Percentiles rank a stretch among this genome's conserved stretches.
These are phyloP conservation scores for Blastobotrys elegans DNA, from an alignment of 1,139 yeast species.

Conservation along the genomic window DNA sequence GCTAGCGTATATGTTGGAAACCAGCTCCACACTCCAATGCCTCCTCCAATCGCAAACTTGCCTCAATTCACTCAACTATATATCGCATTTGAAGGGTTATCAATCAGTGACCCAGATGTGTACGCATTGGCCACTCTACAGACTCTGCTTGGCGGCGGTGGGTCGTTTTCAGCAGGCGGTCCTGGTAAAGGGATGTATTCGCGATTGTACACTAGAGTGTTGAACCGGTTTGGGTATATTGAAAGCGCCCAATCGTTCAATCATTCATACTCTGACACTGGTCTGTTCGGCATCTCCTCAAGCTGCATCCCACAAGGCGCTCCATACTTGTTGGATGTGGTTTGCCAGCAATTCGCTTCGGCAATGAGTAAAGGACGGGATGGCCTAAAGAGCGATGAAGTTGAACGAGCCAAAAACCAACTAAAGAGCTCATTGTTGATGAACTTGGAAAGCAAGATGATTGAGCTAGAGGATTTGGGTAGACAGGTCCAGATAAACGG, in stretches of 20 bases:
- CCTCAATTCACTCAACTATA: slow-evolving; percentile 86
- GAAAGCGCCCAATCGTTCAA: slow-evolving; percentile 87
- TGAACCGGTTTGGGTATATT: slow-evolving; percentile 86
- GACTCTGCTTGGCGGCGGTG: slow-evolving; percentile 94
- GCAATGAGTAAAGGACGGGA: slow-evolving; percentile 57
- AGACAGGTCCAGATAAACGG: slow-evolving; percentile 89
- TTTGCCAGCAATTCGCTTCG: slow-evolving; percentile 68
- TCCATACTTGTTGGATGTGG: slow-evolving; percentile 71
- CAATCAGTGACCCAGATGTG: slow-evolving; percentile 78
- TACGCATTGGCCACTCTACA: slow-evolving; percentile 90
- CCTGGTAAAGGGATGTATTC: slow-evolving; percentile 99
- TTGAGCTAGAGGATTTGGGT: slow-evolving; percentile 90
- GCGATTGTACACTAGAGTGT: slow-evolving; percentile 81
- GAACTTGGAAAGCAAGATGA: slow-evolving; percentile 90
- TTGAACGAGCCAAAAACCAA: slow-evolving; percentile 86
- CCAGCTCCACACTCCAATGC: slow-evolving; percentile 16
- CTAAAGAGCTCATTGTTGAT: slow-evolving; percentile 81
- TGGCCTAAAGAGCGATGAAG: slow-evolving; percentile 65
- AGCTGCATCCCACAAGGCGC: slow-evolving; percentile 86
- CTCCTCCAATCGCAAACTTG: slow-evolving; percentile 54
- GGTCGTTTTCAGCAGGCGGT: slow-evolving; percentile 97
- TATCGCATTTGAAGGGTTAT: slow-evolving; percentile 83
- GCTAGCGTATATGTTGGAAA: slow-evolving; percentile 13
- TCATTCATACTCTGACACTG: slow-evolving; percentile 86
- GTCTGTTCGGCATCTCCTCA: slow-evolving; percentile 83